A percentile compares a stretch with the other conserved stretches of the same genome.
Evolutionary conservation across 78 protist genomes (phyloP).

Genomic region (Mantamonas sphyraenae): DNA sequence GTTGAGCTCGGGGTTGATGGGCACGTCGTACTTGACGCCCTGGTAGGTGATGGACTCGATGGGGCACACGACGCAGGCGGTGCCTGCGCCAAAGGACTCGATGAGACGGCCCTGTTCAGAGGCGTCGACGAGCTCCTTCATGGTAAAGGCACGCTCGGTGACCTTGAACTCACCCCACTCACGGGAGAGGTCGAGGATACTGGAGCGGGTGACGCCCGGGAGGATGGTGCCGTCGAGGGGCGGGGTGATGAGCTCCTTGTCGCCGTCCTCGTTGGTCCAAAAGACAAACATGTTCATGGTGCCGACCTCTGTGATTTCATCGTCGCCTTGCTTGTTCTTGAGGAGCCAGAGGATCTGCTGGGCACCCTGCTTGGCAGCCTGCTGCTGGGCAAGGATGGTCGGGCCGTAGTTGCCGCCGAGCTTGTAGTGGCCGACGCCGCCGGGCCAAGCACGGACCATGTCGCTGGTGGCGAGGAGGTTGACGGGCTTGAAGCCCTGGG

Average conservation of each 20-base stretch:
- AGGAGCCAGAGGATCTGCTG: conserved; percentile 93
- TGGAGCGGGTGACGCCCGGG: conserved; percentile 95
- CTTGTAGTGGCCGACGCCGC: conserved; percentile 69
- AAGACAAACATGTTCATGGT: conserved; percentile 91
- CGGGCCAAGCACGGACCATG: conserved; percentile 69
- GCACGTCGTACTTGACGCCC: too few relatives aligned
- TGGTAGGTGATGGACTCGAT: conserved; percentile 61
- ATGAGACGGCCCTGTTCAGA: conserved; percentile 55
- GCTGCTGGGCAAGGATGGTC: conserved; percentile 67
- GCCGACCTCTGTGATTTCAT: conserved; percentile 94
- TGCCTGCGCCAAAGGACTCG: conserved; percentile 95
- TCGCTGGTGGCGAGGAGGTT: conserved; percentile 66
- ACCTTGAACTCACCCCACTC: conserved; percentile 72
- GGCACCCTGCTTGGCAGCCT: conserved; percentile 79
- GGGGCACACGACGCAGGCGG: conserved; percentile 93
- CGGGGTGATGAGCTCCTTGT: conserved; percentile 68
- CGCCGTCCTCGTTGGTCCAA: conserved; percentile 73
- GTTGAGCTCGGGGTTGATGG: not conserved
- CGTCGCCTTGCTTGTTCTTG: too few relatives aligned
- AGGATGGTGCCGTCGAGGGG: conserved; percentile 91
- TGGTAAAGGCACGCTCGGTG: conserved; percentile 72
- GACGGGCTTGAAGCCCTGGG: conserved; percentile 89
- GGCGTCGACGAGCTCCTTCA: conserved; percentile 71
- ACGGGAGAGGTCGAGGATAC: conserved; percentile 63
- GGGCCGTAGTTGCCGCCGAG: conserved; percentile 93